These are phyloP conservation scores for Schizonepeta tenuifolia DNA, from an alignment of 257 asterid genomes.

Conservation along the genomic window DNA sequence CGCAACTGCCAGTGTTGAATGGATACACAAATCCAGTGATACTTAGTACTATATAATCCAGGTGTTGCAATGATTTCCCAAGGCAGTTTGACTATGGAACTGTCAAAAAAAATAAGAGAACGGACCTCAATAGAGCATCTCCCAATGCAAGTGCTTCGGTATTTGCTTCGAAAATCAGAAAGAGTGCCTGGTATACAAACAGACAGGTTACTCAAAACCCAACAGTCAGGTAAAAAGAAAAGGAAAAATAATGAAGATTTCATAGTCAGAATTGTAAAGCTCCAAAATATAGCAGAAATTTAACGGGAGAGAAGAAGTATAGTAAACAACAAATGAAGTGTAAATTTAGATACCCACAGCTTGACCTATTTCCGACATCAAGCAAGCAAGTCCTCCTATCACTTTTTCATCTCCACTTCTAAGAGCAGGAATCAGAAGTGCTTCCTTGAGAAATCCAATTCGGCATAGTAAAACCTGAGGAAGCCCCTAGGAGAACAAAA, in stretches of 20 bases:
- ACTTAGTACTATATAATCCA: slow-evolving; percentile 3
- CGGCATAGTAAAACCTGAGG: slow-evolving; percentile 74
- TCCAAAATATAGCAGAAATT: slow-evolving; percentile 10
- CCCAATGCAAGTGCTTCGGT: slow-evolving; percentile 71
- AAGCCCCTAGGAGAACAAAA: slow-evolving; percentile 60
- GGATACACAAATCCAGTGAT: slow-evolving; percentile 20
- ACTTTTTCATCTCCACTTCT: slow-evolving; percentile 75
- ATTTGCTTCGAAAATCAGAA: slow-evolving; percentile 69
- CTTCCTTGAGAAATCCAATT: slow-evolving; percentile 77
- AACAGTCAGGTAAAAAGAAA: slow-evolving; percentile 9
- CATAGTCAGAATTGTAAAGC: slow-evolving; percentile 13
- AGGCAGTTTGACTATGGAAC: slow-evolving; percentile 9
- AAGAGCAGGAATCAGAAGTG: slow-evolving; percentile 80
- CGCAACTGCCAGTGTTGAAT: slow-evolving; percentile 62
- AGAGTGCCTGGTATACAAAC: slow-evolving; percentile 67
- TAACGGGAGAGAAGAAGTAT: slow-evolving; percentile 16
- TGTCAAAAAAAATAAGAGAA: slow-evolving; percentile 30
- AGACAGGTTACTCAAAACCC: slow-evolving; percentile 23
- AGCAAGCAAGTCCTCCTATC: slow-evolving; percentile 78
- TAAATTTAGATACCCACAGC: slow-evolving; percentile 63
- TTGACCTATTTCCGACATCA: slow-evolving; percentile 94
- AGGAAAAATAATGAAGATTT: slow-evolving; percentile 9
- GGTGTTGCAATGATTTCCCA: slow-evolving; percentile 16
- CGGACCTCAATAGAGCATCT: slow-evolving; percentile 80
- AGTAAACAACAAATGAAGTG: slow-evolving; percentile 8